Percentiles rank a stretch among this genome's conserved stretches.
phyloP scores from a whole-genome alignment of 2,329 filamentous ascomycete species.

The Thelonectria blattea region DNA sequence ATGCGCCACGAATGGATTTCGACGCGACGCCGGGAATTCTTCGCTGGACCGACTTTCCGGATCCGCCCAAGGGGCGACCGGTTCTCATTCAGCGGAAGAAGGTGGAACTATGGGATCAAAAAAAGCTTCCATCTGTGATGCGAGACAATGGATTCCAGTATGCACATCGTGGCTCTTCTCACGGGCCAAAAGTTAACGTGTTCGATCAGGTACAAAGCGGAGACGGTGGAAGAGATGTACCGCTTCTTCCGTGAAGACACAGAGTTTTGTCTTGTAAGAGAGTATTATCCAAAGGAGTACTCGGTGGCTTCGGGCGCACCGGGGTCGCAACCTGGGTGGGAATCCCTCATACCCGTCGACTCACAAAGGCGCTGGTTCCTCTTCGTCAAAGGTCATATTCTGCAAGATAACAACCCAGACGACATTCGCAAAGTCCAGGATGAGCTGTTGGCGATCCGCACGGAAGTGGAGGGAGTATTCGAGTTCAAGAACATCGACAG shows the following conservation, averaged over 20 bases:
- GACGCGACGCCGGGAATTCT: conserved; percentile 55
- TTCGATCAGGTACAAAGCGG: conserved; percentile 53
- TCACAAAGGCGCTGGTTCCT: conserved; percentile 60
- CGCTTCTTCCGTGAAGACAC: conserved; percentile 60
- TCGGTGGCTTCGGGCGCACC: not conserved
- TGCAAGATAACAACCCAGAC: conserved; percentile 63
- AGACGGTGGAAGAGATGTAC: conserved; percentile 60
- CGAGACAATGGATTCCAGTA: conserved; percentile 60
- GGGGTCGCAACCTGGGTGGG: conserved; percentile 52
- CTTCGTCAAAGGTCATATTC: conserved; percentile 58
- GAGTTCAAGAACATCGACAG: conserved; percentile 59
- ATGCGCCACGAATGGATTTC: conserved; percentile 44
- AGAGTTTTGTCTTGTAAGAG: conserved; percentile 59
- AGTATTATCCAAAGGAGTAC: conserved; percentile 49
- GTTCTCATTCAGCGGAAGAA: conserved; percentile 59
- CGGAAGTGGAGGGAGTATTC: conserved; percentile 58
- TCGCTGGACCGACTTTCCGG: conserved; percentile 66
- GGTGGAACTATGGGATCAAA: conserved; percentile 61
- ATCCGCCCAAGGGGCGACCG: conserved; percentile 57
- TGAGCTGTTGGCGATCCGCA: conserved; percentile 53
- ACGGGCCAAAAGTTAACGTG: not conserved
- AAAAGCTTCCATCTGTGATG: conserved; percentile 54
- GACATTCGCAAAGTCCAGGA: conserved; percentile 62
- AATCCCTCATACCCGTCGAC: conserved; percentile 55
- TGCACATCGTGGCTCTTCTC: conserved; percentile 20